These are phyloP conservation scores for Puccinia triticina DNA, from an alignment of 1,284 basidiomycete genomes.

Conservation along the genomic window DNA sequence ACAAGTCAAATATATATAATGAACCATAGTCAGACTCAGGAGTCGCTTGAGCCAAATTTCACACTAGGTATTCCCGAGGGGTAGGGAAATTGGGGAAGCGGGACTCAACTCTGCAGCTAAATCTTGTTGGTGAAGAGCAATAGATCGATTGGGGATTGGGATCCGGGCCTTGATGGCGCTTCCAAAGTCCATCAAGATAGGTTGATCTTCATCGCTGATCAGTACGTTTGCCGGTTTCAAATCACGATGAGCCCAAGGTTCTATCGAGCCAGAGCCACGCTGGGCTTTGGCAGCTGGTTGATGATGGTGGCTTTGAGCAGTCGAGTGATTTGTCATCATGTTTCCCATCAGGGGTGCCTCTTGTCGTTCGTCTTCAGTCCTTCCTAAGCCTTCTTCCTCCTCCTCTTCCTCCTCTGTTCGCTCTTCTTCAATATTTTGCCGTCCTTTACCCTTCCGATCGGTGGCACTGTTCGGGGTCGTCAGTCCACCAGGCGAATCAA, in stretches of 20 bases:
- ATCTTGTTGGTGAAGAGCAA: slow-evolving; percentile 59
- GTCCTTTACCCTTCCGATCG: slow-evolving; percentile 36
- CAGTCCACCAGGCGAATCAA: slow-evolving; percentile 6
- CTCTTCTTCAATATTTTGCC: slow-evolving; percentile 22
- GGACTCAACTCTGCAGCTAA: slow-evolving; percentile 51
- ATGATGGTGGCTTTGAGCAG: slow-evolving; percentile 6
- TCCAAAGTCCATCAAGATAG: slow-evolving; percentile 60
- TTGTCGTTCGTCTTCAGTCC: slow-evolving; percentile 42
- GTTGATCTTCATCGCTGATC: slow-evolving; percentile 56
- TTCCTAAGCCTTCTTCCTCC: slow-evolving; percentile 21
- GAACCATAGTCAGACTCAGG: background rate
- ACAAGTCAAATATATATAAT: background rate
- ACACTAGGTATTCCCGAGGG: too few species aligned
- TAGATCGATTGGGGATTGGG: slow-evolving; percentile 55
- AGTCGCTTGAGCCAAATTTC: background rate
- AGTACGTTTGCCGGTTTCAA: slow-evolving; percentile 57
- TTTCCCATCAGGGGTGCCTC: slow-evolving; percentile 48
- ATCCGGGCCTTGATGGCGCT: slow-evolving; percentile 58
- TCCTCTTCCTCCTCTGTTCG: slow-evolving; percentile 38
- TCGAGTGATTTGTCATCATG: slow-evolving; percentile 19
- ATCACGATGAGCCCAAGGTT: slow-evolving; percentile 46
- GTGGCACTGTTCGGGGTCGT: background rate
- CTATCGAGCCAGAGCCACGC: background rate
- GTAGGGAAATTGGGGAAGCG: background rate
- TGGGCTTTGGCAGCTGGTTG: background rate